Percentiles rank a stretch among this genome's conserved stretches.
phyloP scores from a whole-genome alignment of 2,329 filamentous ascomycete genomes.

The Neofusicoccum laricinum region DNA sequence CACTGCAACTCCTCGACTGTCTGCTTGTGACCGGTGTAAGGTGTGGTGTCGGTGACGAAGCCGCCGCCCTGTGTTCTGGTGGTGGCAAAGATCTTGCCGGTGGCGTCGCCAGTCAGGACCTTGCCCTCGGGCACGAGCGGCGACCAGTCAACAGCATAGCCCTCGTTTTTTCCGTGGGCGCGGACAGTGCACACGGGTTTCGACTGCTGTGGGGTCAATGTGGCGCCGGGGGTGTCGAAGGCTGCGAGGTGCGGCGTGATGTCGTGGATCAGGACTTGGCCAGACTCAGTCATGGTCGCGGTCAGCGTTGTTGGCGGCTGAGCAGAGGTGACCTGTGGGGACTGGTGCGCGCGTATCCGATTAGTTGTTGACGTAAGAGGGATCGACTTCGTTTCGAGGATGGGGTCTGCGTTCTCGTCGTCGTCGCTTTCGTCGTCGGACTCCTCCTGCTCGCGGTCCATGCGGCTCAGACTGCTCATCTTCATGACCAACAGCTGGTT shows the following conservation, averaged over 20 bases:
- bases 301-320: conserved; percentile 77
- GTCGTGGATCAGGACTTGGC: conserved; percentile 88
- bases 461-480: conserved; percentile 84
- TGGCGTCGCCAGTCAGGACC: conserved; percentile 86
- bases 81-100: conserved; percentile 85
- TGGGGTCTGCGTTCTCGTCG: conserved; percentile 75
- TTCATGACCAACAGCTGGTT: conserved; percentile 97
- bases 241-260: conserved; percentile 83
- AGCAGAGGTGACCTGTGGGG: conserved; percentile 66
- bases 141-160: conserved; percentile 97
- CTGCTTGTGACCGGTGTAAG: conserved; percentile 79
- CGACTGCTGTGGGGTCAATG: conserved; percentile 77
- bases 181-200: conserved; percentile 84
- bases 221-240: conserved; percentile 84
- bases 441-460: conserved; percentile 74
- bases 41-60: conserved; percentile 80
- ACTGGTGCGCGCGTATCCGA: conserved; percentile 84
- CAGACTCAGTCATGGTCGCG: conserved; percentile 88
- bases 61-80: conserved; percentile 82
- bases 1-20: conserved; percentile 95
- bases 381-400: conserved; percentile 89
- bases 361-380: conserved; percentile 86
- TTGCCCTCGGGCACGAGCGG: conserved; percentile 76
- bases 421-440: conserved; percentile 69
- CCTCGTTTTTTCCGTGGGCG: conserved; percentile 82